Percentiles rank a stretch among this genome's conserved stretches.
Evolutionary conservation across 495 filamentous ascomycete genomes (phyloP).

Genomic region (Lasiosphaeria hispida): DNA sequence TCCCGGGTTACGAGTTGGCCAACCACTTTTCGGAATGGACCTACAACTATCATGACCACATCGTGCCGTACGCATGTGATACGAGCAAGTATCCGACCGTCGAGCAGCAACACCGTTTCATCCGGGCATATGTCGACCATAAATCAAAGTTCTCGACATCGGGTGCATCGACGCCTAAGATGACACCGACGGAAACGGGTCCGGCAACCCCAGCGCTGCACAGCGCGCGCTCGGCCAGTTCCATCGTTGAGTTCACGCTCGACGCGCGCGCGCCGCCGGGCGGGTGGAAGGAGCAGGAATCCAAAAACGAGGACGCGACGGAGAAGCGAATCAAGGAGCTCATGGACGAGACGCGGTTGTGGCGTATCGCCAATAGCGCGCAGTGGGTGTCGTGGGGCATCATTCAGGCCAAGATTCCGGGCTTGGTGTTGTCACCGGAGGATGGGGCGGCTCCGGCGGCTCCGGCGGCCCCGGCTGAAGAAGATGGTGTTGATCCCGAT

Average conservation of each 20-base stretch:
- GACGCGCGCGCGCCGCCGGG: constrained; percentile 62
- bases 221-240: constrained; percentile 34
- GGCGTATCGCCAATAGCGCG: constrained; percentile 82
- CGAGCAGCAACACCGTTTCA: constrained; percentile 79
- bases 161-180: constrained; percentile 50
- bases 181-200: constrained; percentile 37
- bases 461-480: constrained; percentile 47
- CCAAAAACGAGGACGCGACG: constrained; percentile 52
- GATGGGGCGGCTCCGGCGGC: constrained; percentile 17
- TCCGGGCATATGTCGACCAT: constrained; percentile 84
- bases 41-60: constrained; percentile 86
- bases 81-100: constrained; percentile 68
- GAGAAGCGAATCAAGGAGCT: constrained; percentile 66
- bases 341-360: constrained; percentile 73
- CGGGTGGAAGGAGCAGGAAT: constrained; percentile 59
- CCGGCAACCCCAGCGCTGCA: constrained; percentile 28
- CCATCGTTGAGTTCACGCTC: constrained; percentile 64
- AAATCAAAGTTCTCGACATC: constrained; percentile 50
- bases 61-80: constrained; percentile 62
- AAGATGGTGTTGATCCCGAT: constrained; percentile 14
- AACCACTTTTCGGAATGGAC: constrained; percentile 99
- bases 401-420: constrained; percentile 84
- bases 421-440: constrained; percentile 31
- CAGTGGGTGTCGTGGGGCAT: constrained; percentile 97
- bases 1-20: constrained; percentile 85